Evolutionary conservation across 2,329 filamentous ascomycete genomes (phyloP).

Genomic region (Sordariomycetes sp.): DNA sequence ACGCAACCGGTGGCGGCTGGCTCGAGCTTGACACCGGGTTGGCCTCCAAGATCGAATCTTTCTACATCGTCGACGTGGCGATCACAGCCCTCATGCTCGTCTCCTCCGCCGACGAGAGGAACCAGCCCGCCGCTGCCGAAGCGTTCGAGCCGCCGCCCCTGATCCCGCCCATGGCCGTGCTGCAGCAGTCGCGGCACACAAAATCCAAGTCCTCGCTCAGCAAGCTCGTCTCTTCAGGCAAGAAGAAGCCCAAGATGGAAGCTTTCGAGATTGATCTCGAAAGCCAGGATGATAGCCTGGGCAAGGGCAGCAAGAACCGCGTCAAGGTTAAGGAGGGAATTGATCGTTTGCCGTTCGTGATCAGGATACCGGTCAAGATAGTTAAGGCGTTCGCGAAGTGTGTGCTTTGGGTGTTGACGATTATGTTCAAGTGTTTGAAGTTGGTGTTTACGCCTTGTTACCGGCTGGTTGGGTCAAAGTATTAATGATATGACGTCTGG

Average conservation of each 20-base stretch:
- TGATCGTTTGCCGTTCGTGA: constrained; percentile 40
- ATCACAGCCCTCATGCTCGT: constrained; percentile 52
- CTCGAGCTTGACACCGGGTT: constrained; percentile 54
- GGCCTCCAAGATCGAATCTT: constrained; percentile 48
- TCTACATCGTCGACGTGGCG: constrained; percentile 54
- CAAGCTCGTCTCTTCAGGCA: constrained; percentile 8
- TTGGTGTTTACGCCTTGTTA: constrained; percentile 41
- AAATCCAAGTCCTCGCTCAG: constrained; percentile 2
- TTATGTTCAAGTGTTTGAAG: constrained; percentile 42
- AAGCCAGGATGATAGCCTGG: constrained; percentile 43
- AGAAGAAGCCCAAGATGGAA: constrained; percentile 35
- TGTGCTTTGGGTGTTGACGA: constrained; percentile 47
- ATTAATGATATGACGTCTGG: too few species aligned
- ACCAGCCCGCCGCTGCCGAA: constrained; percentile 29
- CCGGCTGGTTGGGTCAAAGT: constrained; percentile 37
- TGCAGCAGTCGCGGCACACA: constrained; percentile 14
- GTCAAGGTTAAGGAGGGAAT: constrained; percentile 27
- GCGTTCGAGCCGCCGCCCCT: constrained; percentile 45
- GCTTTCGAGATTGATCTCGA: constrained; percentile 54
- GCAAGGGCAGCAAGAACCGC: constrained; percentile 21
- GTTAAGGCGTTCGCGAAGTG: constrained; percentile 46
- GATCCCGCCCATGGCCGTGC: constrained; percentile 21
- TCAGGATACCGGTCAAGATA: constrained; percentile 39
- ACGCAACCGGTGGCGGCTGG: constrained; percentile 49
- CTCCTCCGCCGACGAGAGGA: constrained; percentile 46